These are phyloP conservation scores for Ascodesmis nigricans DNA, from an alignment of 495 filamentous ascomycete genomes.

Conservation along the genomic window DNA sequence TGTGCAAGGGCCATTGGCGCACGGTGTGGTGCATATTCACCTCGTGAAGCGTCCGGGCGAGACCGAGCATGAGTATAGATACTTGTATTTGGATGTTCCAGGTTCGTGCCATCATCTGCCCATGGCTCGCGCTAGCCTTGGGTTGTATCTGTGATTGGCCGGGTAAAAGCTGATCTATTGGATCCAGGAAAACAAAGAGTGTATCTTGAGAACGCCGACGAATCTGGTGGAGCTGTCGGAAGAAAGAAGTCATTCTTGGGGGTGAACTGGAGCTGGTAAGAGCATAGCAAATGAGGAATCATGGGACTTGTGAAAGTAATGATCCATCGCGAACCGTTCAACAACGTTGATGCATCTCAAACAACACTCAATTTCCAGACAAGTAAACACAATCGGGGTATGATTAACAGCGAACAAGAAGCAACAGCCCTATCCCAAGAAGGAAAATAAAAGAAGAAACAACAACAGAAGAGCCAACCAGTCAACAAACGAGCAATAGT, in stretches of 20 bases:
- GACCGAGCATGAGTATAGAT: constrained; percentile 54
- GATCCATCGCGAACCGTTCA: no score
- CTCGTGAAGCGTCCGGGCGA: constrained; percentile 43
- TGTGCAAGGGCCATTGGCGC: constrained; percentile 54
- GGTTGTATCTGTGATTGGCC: neutral
- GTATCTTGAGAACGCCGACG: constrained; percentile 39
- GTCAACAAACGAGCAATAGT: no score
- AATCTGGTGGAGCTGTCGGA: constrained; percentile 21
- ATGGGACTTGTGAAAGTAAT: no score
- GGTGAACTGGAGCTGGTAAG: constrained; percentile 36
- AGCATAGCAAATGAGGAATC: no score
- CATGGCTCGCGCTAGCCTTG: constrained; percentile 2
- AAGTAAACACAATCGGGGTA: no score
- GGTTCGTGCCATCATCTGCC: constrained; percentile 22
- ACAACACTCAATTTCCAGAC: no score
- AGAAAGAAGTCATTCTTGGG: constrained; percentile 41
- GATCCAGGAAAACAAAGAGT: constrained; percentile 31
- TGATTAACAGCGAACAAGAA: no score
- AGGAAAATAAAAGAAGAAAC: no score
- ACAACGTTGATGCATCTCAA: no score
- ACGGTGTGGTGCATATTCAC: constrained; percentile 54
- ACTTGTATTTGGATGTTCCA: constrained; percentile 57
- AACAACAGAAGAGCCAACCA: no score
- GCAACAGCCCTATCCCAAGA: no score
- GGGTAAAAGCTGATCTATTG: constrained; percentile 4